These are phyloP conservation scores for Blastomyces emzantsi DNA, from an alignment of 2,329 filamentous ascomycete genomes.

Conservation along the genomic window DNA sequence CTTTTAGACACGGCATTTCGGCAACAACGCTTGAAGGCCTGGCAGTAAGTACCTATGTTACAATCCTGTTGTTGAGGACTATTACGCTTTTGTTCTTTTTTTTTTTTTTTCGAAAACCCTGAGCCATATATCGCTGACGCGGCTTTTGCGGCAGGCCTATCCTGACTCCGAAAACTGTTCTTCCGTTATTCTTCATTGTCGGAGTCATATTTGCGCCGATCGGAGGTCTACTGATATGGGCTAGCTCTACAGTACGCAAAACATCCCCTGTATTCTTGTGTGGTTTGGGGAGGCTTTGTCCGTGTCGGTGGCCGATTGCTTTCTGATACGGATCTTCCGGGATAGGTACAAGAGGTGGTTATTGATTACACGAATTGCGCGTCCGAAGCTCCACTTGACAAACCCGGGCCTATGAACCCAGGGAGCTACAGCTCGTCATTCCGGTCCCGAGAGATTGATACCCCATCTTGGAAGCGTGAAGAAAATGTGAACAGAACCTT, in stretches of 20 bases:
- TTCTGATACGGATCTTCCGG: conserved; percentile 11
- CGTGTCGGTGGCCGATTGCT: not conserved
- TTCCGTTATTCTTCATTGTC: conserved; percentile 83
- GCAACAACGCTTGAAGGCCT: conserved; percentile 94
- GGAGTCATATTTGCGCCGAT: conserved; percentile 91
- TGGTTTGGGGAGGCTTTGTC: not conserved
- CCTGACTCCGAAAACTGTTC: conserved; percentile 84
- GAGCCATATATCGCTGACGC: conserved; percentile 7
- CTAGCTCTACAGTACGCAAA: conserved; percentile 61
- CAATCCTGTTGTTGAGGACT: not conserved
- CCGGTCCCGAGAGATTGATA: conserved; percentile 45
- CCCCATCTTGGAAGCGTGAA: conserved; percentile 26
- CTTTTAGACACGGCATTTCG: conserved; percentile 81
- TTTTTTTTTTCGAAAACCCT: not conserved
- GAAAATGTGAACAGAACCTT: conserved; percentile 18
- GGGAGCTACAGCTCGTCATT: conserved; percentile 60
- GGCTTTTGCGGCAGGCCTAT: conserved; percentile 58
- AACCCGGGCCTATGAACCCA: conserved; percentile 42
- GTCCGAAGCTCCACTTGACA: conserved; percentile 42
- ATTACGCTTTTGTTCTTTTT: too few relatives aligned
- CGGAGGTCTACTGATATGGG: conserved; percentile 75
- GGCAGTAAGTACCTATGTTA: conserved; percentile 62
- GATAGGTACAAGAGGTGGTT: conserved; percentile 75
- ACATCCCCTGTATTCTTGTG: not conserved
- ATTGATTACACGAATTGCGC: conserved; percentile 84